Evolutionary conservation across 148 eudicot genomes (phyloP).

Genomic region (Polygonum maritimum): DNA sequence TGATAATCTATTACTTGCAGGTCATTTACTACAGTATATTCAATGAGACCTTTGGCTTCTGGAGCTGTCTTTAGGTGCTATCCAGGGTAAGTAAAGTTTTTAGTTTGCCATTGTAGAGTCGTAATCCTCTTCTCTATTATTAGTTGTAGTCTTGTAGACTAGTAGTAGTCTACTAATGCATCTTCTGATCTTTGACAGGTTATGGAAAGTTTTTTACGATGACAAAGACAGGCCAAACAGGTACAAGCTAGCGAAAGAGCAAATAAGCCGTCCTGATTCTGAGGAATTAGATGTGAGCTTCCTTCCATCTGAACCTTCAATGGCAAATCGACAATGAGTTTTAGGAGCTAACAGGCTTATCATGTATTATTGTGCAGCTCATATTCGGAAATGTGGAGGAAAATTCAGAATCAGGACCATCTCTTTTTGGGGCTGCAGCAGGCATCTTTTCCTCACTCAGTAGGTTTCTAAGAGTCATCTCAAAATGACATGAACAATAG

Average conservation of each 20-base stretch:
- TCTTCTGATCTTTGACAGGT: slow-evolving; percentile 22
- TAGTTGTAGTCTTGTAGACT: too few relatives aligned
- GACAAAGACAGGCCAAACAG: slow-evolving; percentile 78
- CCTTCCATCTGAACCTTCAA: slow-evolving; percentile 3
- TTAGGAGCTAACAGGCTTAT: neutral
- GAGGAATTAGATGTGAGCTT: slow-evolving; percentile 88
- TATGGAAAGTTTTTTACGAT: slow-evolving; percentile 95
- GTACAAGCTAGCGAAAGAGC: slow-evolving; percentile 80
- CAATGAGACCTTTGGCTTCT: slow-evolving; percentile 79
- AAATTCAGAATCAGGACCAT: slow-evolving; percentile 50
- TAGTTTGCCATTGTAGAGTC: neutral
- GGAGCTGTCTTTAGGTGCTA: slow-evolving; percentile 97
- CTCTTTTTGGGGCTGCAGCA: slow-evolving; percentile 62
- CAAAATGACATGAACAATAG: slow-evolving; percentile 27
- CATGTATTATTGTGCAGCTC: slow-evolving; percentile 28
- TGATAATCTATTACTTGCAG: slow-evolving; percentile 29
- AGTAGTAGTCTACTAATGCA: too few relatives aligned
- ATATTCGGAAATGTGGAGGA: slow-evolving; percentile 71
- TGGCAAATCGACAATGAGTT: neutral
- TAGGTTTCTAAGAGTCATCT: slow-evolving; percentile 79
- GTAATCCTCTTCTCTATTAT: neutral
- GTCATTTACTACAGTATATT: slow-evolving; percentile 74
- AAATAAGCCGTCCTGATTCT: slow-evolving; percentile 66
- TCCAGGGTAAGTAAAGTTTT: slow-evolving; percentile 60
- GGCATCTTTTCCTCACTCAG: slow-evolving; percentile 68